Base-by-base conservation (phyloP, 441 rosid species). In the Pelargonium citronellum region DNA sequence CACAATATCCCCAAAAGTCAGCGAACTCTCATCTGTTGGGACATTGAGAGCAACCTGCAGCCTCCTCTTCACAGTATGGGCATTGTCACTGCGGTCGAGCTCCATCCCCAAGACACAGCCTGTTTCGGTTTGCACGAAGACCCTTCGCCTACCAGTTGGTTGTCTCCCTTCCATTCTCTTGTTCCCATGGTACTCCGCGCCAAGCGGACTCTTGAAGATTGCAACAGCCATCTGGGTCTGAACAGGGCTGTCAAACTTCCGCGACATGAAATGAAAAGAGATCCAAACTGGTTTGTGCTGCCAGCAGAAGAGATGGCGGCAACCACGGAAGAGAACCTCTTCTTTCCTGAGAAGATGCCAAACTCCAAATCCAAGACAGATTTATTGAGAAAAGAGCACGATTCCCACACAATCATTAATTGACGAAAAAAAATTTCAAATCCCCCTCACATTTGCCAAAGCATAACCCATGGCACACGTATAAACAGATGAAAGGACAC, bases 161-260 rank as follows among this genome's bases (percentile, higher is more conserved):
- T 47, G 55, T 47, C 3, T 47, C 55, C 55, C 55, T 1, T 47
- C 55, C 55, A 47, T 47, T 47, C 55, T 12, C 13, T 12, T 47
- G 55, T 5, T 47, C 55, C 55, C 55, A 47, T 47, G 55, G 55
- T 47, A 47, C 67, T 57, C 20, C 24, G 9, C 24, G 7, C 62
- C 24, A 57, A 57, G 20, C 62, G 62, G 62, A 30, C 87, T 86
- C 78, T 83, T 89, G 63, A 85, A 82, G 1, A 85, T 81, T 71
- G 95, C 84, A 63, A 89, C 85, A 34, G 90, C 90, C 91, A 89
- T 89, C 79, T 89, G 91, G 10, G 91, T 86, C 76, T 87, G 94
- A 74, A 89, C 94, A 79, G 91, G 94, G 75, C 91, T 84, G 85
- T 89, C 94, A 77, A 89, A 79, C 74, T 89, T 85, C 73, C 80